Evolutionary conservation across 2,329 filamentous ascomycete species (phyloP).

Genomic region (Tolypocladium sp.): DNA sequence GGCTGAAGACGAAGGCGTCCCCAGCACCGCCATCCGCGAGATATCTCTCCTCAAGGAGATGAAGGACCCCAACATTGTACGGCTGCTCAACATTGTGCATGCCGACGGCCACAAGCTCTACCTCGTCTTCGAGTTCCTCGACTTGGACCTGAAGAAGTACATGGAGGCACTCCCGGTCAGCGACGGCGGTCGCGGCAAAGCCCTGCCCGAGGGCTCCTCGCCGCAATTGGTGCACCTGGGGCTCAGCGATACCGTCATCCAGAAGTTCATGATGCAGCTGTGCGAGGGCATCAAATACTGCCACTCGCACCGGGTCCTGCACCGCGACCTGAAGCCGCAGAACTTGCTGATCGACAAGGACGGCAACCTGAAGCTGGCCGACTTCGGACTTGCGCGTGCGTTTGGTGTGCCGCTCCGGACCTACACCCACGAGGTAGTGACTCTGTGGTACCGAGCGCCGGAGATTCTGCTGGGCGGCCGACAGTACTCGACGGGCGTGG

Average conservation of each 20-base stretch:
- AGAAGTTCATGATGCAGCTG: constrained; percentile 87
- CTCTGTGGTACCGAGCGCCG: constrained; percentile 84
- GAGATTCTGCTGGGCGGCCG: constrained; percentile 86
- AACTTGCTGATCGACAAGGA: constrained; percentile 81
- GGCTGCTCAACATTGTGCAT: constrained; percentile 84
- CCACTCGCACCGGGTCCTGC: constrained; percentile 78
- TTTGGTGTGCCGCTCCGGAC: constrained; percentile 87
- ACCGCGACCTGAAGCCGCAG: constrained; percentile 85
- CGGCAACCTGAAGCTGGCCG: constrained; percentile 81
- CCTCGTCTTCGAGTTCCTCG: constrained; percentile 85
- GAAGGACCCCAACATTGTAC: constrained; percentile 84
- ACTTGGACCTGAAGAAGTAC: constrained; percentile 89
- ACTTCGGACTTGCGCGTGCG: constrained; percentile 82
- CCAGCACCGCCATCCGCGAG: constrained; percentile 86
- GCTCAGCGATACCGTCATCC: constrained; percentile 71
- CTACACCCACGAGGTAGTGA: constrained; percentile 93
- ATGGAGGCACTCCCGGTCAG: constrained; percentile 84
- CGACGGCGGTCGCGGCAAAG: constrained; percentile 77
- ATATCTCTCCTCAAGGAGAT: constrained; percentile 93
- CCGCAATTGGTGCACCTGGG: constrained; percentile 57
- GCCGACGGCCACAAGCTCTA: constrained; percentile 93
- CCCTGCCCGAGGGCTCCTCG: constrained; percentile 68
- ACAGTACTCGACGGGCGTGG: constrained; percentile 87
- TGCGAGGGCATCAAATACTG: constrained; percentile 81
- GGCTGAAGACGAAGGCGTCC: constrained; percentile 89